Evolutionary conservation across 2,329 filamentous ascomycete genomes (phyloP).

Genomic region (Fusarium drepaniforme): DNA sequence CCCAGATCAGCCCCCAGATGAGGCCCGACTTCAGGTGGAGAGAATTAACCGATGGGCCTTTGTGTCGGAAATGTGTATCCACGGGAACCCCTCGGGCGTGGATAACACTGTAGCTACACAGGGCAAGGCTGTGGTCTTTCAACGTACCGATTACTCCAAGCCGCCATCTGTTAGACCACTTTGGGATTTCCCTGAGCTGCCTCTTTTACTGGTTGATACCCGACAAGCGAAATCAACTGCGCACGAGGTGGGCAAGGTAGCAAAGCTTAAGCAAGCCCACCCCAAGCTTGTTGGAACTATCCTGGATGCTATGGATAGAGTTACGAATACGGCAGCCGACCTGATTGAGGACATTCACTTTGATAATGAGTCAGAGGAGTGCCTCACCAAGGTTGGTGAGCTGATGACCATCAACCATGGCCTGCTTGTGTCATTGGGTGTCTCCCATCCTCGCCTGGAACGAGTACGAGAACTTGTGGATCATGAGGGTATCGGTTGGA

Average conservation of each 20-base stretch:
- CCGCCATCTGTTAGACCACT: constrained; percentile 83
- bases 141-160: constrained; percentile 80
- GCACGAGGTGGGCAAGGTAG: constrained; percentile 89
- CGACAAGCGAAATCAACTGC: constrained; percentile 88
- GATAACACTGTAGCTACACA: constrained; percentile 97
- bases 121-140: constrained; percentile 94
- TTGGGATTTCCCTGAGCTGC: constrained; percentile 91
- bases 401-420: constrained; percentile 96
- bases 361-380: constrained; percentile 71
- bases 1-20: constrained; percentile 87
- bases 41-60: constrained; percentile 98
- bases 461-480: constrained; percentile 92
- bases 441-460: constrained; percentile 94
- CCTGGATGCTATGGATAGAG: constrained; percentile 85
- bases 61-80: constrained; percentile 96
- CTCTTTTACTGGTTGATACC: constrained; percentile 90
- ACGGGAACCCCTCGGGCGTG: constrained; percentile 95
- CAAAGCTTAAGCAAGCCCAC: constrained; percentile 75
- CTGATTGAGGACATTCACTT: constrained; percentile 73
- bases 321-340: constrained; percentile 67
- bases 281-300: constrained; percentile 84
- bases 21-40: constrained; percentile 91
- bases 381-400: constrained; percentile 82
- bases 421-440: constrained; percentile 88
- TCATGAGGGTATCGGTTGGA: constrained; percentile 92